phyloP scores from a whole-genome alignment of 352 stramenopile species.

The Pythium brachiatum region DNA sequence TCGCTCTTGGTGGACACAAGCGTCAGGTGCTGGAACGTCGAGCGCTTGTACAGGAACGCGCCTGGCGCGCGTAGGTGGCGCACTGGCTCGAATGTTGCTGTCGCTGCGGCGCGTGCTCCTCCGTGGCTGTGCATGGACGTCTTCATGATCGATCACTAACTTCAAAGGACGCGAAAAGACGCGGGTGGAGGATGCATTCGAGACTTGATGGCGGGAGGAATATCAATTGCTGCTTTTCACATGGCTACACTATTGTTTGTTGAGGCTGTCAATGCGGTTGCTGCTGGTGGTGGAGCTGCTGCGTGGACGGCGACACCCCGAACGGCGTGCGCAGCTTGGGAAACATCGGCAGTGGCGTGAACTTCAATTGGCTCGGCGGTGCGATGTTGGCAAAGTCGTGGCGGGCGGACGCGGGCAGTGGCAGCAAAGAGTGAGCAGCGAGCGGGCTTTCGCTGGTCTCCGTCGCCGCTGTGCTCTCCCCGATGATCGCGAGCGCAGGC shows the following conservation, averaged over 20 bases:
- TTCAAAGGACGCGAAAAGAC: neutral
- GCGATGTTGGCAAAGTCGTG: neutral
- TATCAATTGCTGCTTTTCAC: neutral
- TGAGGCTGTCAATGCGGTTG: neutral
- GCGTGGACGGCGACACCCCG: constrained; percentile 11
- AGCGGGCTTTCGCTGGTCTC: neutral
- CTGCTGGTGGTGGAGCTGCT: constrained; percentile 1
- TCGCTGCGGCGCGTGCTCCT: neutral
- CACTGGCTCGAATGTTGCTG: constrained; percentile 18
- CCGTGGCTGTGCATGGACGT: neutral
- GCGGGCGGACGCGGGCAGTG: neutral
- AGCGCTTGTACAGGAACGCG: constrained; percentile 64
- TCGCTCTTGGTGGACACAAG: constrained; percentile 51
- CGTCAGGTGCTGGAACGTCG: constrained; percentile 54
- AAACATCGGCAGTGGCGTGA: constrained; percentile 46
- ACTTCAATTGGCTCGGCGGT: constrained; percentile 24
- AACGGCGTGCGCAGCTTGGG: constrained; percentile 36
- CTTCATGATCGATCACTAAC: constrained; percentile 5
- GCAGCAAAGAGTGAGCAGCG: neutral
- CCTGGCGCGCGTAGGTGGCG: constrained; percentile 57
- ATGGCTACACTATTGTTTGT: constrained; percentile 8
- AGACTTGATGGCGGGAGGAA: neutral
- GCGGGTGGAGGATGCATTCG: neutral
- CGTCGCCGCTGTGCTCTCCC: neutral
- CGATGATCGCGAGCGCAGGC: constrained; percentile 28